phyloP scores from a whole-genome alignment of 2,329 filamentous ascomycete species.

The Nectriaceae sp. region DNA sequence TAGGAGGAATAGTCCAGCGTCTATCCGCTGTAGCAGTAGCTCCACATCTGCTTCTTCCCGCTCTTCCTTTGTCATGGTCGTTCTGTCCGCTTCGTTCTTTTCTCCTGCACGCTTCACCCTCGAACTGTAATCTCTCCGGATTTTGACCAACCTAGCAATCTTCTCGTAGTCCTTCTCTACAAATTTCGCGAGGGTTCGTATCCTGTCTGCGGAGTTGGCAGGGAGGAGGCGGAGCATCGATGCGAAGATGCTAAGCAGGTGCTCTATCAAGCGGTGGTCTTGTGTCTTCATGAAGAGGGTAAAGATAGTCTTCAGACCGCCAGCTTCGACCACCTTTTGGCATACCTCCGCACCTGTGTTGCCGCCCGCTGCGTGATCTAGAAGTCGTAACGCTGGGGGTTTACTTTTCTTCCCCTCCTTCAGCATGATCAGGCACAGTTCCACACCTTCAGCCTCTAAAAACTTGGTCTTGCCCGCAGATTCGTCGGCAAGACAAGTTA shows the following conservation, averaged over 20 bases:
- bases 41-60: conserved; percentile 63
- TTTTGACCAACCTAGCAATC: conserved; percentile 67
- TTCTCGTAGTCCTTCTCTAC: conserved; percentile 95
- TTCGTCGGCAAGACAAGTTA: conserved; percentile 81
- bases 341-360: conserved; percentile 63
- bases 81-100: conserved; percentile 39
- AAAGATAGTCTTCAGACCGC: conserved; percentile 83
- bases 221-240: conserved; percentile 80
- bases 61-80: conserved; percentile 17
- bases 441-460: conserved; percentile 86
- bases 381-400: conserved; percentile 71
- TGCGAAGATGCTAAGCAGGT: conserved; percentile 82
- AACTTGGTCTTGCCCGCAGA: conserved; percentile 76
- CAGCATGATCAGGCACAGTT: conserved; percentile 89
- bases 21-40: conserved; percentile 74
- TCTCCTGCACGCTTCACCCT: conserved; percentile 60
- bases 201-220: conserved; percentile 73
- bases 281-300: conserved; percentile 83
- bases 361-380: conserved; percentile 75
- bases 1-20: conserved; percentile 81
- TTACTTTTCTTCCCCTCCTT: conserved; percentile 86
- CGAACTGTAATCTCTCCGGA: conserved; percentile 70
- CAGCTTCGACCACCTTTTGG: conserved; percentile 75
- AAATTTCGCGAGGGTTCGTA: conserved; percentile 88
- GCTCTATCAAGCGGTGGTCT: conserved; percentile 71